Evolutionary conservation across 805 yeast genomes (phyloP).

Genomic region (Lipomyces sp.): DNA sequence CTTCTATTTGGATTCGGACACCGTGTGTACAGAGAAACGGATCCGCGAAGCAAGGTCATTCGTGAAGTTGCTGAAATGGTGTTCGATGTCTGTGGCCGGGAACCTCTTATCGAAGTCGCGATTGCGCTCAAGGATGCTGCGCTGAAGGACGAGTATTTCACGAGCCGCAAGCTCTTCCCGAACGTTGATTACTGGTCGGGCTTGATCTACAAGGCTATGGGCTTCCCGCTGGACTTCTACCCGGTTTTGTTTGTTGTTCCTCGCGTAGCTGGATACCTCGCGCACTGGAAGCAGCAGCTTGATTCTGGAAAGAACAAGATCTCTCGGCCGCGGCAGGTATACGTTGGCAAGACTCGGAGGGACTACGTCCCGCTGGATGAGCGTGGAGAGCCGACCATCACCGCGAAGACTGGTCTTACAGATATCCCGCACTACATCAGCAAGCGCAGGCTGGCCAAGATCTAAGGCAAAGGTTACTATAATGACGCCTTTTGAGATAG

Average conservation of each 20-base stretch:
- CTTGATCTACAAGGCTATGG: conserved; percentile 28
- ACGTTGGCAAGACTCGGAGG: conserved; percentile 24
- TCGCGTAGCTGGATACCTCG: conserved; percentile 27
- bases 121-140: conserved; percentile 28
- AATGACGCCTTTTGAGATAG: no score
- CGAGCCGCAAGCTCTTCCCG: conserved; percentile 24
- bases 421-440: conserved; percentile 27
- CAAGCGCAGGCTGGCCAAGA: conserved; percentile 21
- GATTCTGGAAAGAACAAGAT: conserved; percentile 27
- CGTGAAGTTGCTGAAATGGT: conserved; percentile 29
- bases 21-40: conserved; percentile 28
- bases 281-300: conserved; percentile 29
- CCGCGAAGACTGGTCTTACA: conserved; percentile 14
- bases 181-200: conserved; percentile 30
- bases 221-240: conserved; percentile 28
- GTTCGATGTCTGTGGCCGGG: conserved; percentile 27
- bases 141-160: conserved; percentile 24
- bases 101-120: conserved; percentile 25
- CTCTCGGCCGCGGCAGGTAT: conserved; percentile 26
- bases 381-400: conserved; percentile 16
- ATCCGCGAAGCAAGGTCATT: conserved; percentile 25
- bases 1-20: conserved; percentile 28
- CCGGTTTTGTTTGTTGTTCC: conserved; percentile 29
- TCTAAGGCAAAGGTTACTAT: not conserved
- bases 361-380: conserved; percentile 21